phyloP scores from a whole-genome alignment of 139 green algal species.

The Chlamydomonas eustigma region DNA sequence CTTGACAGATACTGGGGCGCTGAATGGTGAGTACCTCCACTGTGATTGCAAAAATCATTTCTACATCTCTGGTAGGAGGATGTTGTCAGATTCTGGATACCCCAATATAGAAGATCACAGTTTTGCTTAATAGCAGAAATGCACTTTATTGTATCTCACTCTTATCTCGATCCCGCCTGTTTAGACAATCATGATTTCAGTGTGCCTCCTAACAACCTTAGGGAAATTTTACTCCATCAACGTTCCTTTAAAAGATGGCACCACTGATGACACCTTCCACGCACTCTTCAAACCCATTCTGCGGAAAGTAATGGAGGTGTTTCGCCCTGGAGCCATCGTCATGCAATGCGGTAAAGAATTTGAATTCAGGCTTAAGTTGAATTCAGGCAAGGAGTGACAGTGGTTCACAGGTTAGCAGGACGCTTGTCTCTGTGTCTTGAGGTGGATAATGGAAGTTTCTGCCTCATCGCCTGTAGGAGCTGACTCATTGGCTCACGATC shows the following conservation, averaged over 20 bases:
- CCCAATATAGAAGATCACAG: background rate
- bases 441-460: background rate
- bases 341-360: constrained; percentile 77
- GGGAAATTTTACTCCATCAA: constrained; percentile 74
- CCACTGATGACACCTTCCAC: constrained; percentile 80
- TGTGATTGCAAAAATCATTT: too few species aligned
- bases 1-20: constrained; percentile 79
- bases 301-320: constrained; percentile 88
- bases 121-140: too few species aligned
- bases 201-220: background rate
- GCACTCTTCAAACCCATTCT: constrained; percentile 80
- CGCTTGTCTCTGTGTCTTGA: background rate
- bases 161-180: too few species aligned
- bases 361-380: background rate
- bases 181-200: too few species aligned
- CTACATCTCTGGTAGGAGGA: too few species aligned
- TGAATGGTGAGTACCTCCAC: constrained; percentile 55
- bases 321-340: constrained; percentile 89
- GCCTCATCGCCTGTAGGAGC: constrained; percentile 46
- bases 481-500: constrained; percentile 83
- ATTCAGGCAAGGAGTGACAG: too few species aligned
- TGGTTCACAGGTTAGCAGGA: too few species aligned
- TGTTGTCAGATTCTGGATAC: too few species aligned
- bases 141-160: too few species aligned
- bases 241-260: constrained; percentile 85